Conservation (phyloP, 768 basidiomycete species). For the Boletus sp. region DNA sequence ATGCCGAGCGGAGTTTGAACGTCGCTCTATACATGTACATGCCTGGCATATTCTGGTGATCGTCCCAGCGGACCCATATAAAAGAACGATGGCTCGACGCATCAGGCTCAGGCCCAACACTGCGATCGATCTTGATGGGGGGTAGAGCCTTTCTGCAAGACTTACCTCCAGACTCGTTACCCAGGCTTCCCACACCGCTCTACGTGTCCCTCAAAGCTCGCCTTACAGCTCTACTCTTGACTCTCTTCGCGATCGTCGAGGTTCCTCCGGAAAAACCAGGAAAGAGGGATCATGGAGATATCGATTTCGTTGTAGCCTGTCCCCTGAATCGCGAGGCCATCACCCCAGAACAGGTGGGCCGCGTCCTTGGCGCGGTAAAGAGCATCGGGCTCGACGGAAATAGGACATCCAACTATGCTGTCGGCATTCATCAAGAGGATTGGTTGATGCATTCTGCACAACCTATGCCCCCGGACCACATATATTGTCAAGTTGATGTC, state of each 20-base stretch:
- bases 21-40: not conserved
- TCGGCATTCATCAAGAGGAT: slow-evolving; percentile 43
- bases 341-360: slow-evolving; percentile 37
- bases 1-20: slow-evolving; percentile 11
- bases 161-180: slow-evolving; percentile 47
- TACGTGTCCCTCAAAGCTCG: slow-evolving; percentile 52
- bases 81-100: not conserved
- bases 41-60: slow-evolving; percentile 14
- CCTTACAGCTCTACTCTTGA: slow-evolving; percentile 38
- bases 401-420: slow-evolving; percentile 61
- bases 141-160: slow-evolving; percentile 60
- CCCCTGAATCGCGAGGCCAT: slow-evolving; percentile 31
- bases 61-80: slow-evolving; percentile 7
- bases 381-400: slow-evolving; percentile 48
- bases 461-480: slow-evolving; percentile 2
- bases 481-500: slow-evolving; percentile 58
- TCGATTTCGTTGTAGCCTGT: slow-evolving; percentile 62
- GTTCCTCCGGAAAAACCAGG: slow-evolving; percentile 63
- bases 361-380: slow-evolving; percentile 45
- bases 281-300: slow-evolving; percentile 63
- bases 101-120: not conserved
- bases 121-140: slow-evolving; percentile 45
- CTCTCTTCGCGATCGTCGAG: slow-evolving; percentile 48
- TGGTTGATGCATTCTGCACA: slow-evolving; percentile 23
- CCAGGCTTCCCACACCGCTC: slow-evolving; percentile 54